Conservation (phyloP, 805 yeast species). For the Wickerhamiella nectarea region DNA sequence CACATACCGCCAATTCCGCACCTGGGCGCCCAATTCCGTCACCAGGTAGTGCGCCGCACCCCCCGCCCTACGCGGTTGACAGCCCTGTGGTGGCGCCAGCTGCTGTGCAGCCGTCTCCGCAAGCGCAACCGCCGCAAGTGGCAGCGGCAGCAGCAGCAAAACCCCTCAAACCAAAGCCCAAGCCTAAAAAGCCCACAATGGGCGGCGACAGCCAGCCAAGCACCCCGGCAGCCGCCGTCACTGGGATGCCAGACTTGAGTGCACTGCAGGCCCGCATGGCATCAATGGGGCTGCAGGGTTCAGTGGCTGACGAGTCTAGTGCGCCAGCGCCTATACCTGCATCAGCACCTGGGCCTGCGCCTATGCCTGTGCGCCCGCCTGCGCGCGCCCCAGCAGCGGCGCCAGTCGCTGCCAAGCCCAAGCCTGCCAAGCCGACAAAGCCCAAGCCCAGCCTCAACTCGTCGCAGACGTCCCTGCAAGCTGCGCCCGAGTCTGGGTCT, state of each 20-base stretch:
- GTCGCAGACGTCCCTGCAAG: background rate
- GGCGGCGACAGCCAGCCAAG: too few species aligned
- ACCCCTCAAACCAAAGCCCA: constrained; percentile 14
- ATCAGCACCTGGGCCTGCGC: too few species aligned
- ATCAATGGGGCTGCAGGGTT: constrained; percentile 3
- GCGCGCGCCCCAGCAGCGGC: background rate
- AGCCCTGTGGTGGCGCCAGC: background rate
- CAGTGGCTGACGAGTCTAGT: too few species aligned
- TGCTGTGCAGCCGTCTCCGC: too few species aligned
- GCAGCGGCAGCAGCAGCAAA: constrained; percentile 17
- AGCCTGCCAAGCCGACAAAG: constrained; percentile 1
- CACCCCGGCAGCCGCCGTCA: background rate
- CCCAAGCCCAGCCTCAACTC: too few species aligned
- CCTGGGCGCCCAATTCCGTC: background rate
- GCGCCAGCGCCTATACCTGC: too few species aligned
- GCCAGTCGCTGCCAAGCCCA: constrained; percentile 1
- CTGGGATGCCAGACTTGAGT: constrained; percentile 2
- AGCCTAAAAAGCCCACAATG: constrained; percentile 4
- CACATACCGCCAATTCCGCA: background rate
- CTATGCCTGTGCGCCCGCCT: background rate
- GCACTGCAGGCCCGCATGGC: constrained; percentile 4
- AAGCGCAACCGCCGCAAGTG: too few species aligned
- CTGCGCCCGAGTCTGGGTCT: background rate
- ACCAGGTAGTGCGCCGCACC: background rate
- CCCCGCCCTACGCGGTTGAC: background rate